Evolutionary conservation across 345 rosid species (phyloP).

Genomic region (Physaria fendleri): DNA sequence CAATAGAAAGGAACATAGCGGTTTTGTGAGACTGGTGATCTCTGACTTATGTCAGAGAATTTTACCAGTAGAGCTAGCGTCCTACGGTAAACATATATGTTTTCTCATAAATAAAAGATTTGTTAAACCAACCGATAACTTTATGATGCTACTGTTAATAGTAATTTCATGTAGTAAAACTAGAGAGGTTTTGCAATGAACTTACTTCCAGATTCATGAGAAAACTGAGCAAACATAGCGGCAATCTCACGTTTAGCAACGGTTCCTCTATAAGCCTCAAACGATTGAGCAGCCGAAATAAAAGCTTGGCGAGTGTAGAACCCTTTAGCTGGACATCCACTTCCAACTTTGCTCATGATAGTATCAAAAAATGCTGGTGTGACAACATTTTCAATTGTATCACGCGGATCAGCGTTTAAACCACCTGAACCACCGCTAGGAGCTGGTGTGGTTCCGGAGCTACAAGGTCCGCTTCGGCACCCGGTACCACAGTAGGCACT

Average conservation of each 20-base stretch:
- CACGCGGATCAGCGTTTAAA: constrained; percentile 20
- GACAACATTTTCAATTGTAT: constrained; percentile 34
- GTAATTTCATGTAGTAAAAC: too few relatives aligned
- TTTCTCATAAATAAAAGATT: too few relatives aligned
- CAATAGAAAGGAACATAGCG: too few relatives aligned
- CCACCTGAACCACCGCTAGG: constrained; percentile 15
- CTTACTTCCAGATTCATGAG: constrained; percentile 53
- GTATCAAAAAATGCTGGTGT: constrained; percentile 39
- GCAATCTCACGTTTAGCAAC: constrained; percentile 51
- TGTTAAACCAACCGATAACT: too few relatives aligned
- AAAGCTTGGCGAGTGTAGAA: constrained; percentile 42
- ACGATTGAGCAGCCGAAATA: constrained; percentile 25
- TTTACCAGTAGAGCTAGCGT: too few relatives aligned
- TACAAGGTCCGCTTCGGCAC: constrained; percentile 29
- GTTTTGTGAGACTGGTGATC: too few relatives aligned
- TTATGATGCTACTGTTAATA: too few relatives aligned
- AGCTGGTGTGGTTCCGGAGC: constrained; percentile 3
- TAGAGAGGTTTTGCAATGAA: too few relatives aligned
- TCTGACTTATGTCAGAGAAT: too few relatives aligned
- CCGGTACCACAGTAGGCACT: constrained; percentile 25
- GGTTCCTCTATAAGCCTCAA: constrained; percentile 23
- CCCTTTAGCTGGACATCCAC: constrained; percentile 39
- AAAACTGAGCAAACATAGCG: constrained; percentile 49
- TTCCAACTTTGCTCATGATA: constrained; percentile 31
- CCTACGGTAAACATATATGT: too few relatives aligned